Evolutionary conservation across 495 filamentous ascomycete genomes (phyloP).

Genomic region (Penicillium mononematosum): DNA sequence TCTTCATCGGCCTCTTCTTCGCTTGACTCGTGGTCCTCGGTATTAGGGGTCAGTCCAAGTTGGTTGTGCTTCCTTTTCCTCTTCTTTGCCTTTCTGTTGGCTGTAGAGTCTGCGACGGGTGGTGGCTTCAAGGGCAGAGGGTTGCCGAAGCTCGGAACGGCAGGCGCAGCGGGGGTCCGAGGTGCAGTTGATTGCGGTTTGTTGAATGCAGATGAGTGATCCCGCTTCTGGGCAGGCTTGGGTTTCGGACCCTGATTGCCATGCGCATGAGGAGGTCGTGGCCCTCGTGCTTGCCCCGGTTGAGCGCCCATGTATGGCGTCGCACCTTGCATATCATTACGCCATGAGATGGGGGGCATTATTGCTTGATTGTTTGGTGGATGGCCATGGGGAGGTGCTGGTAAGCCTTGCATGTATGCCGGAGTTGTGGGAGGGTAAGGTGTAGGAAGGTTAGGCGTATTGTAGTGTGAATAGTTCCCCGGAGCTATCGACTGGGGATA

Average conservation of each 20-base stretch:
- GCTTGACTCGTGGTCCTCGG: slow-evolving; percentile 69
- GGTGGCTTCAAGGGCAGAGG: slow-evolving; percentile 62
- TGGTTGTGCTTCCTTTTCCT: slow-evolving; percentile 77
- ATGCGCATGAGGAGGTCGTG: slow-evolving; percentile 47
- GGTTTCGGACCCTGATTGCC: slow-evolving; percentile 40
- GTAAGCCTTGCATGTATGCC: slow-evolving; percentile 26
- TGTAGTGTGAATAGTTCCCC: slow-evolving; percentile 33
- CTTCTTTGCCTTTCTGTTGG: slow-evolving; percentile 57
- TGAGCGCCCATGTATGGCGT: slow-evolving; percentile 22
- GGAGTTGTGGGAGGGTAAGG: slow-evolving; percentile 28
- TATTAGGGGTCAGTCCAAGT: slow-evolving; percentile 74
- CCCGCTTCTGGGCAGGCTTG: slow-evolving; percentile 39
- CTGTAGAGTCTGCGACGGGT: slow-evolving; percentile 34
- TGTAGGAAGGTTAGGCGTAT: slow-evolving; percentile 20
- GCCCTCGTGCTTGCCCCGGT: slow-evolving; percentile 33
- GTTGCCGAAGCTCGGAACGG: slow-evolving; percentile 62
- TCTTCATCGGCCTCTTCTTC: slow-evolving; percentile 59
- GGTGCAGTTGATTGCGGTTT: slow-evolving; percentile 40
- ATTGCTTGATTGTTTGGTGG: slow-evolving; percentile 44
- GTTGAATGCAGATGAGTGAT: slow-evolving; percentile 43
- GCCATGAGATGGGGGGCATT: slow-evolving; percentile 60
- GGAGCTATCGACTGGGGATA: slow-evolving; percentile 33
- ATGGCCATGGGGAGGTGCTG: slow-evolving; percentile 26
- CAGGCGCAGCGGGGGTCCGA: slow-evolving; percentile 50
- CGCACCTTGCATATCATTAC: slow-evolving; percentile 46